phyloP scores from a whole-genome alignment of 2,329 filamentous ascomycete species.

The Penicillium sp. region DNA sequence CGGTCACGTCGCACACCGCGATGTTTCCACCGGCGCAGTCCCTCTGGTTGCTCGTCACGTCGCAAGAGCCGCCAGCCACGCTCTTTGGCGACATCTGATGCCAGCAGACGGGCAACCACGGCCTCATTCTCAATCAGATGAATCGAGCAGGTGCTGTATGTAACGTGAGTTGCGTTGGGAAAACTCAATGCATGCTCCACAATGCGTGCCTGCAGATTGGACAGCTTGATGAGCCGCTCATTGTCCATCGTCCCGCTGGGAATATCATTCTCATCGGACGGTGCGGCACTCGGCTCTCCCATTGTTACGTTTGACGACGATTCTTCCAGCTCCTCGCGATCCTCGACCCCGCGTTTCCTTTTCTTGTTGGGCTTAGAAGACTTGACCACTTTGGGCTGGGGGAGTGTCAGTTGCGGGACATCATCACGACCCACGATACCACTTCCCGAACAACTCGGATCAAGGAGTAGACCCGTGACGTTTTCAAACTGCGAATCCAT shows the following conservation, averaged over 20 bases:
- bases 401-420: constrained; percentile 68
- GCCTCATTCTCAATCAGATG: constrained; percentile 86
- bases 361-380: constrained; percentile 40
- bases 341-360: constrained; percentile 41
- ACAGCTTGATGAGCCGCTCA: constrained; percentile 70
- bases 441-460: constrained; percentile 94
- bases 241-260: constrained; percentile 54
- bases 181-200: constrained; percentile 84
- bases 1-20: constrained; percentile 57
- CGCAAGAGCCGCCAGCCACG: constrained; percentile 77
- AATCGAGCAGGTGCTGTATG: constrained; percentile 92
- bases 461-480: constrained; percentile 82
- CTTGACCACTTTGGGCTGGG: constrained; percentile 30
- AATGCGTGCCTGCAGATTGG: constrained; percentile 78
- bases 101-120: constrained; percentile 73
- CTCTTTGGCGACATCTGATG: constrained; percentile 64
- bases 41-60: constrained; percentile 71
- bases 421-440: constrained; percentile 91
- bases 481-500: constrained; percentile 60
- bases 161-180: constrained; percentile 71
- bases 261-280: constrained; percentile 42
- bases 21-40: constrained; percentile 74
- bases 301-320: constrained; percentile 12
- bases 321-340: constrained; percentile 12
- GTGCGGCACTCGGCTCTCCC: constrained; percentile 18